Base-by-base conservation (phyloP, 306 rosid genomes). In the Cucurbita ficifolia region DNA sequence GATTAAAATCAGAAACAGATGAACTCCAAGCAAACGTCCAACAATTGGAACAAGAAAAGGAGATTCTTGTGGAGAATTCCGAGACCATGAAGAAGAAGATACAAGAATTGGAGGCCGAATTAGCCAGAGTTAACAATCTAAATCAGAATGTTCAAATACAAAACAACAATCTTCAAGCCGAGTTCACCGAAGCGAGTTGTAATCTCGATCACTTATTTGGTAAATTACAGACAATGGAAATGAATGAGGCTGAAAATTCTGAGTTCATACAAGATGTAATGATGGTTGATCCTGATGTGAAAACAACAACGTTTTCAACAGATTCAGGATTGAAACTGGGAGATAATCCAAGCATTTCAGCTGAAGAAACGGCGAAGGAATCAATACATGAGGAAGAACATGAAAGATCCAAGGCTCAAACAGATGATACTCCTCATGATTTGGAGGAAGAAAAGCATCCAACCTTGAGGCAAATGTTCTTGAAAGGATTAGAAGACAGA, bases 41-140 rank as follows among this genome's bases (percentile, higher is more conserved):
- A 52, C 81, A 78, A 56, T 82, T 91, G 82, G 96, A 91, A 85
- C 91, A 82, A 69, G 91, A 86, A 22, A 89, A 91, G 75, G 92
- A 84, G 78, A 77, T n/a, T 69, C 73, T 89, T 58, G 79, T 78
- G 60, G 83, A 86, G 62, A 81, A 79, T 79, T 86, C 96, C 22
- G 88, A 87, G 24, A 61, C 18, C 9, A 68, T 76, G 84, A 80
- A 72, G 39, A 81, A 61, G 75, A 84, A 72, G 86, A 71, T 95
- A 50, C 75, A 77, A 62, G 90, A 89, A 45, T 79, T 89, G 87
- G 96, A 88, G 76, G 91, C 84, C 42, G 95, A 91, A 55, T 46
- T 95, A 76, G 39, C 53, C 57, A 79, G 78, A 75, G 80, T 89
- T 0, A 82, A 83, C 59, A 61, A 42, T 70, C 81, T 91, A 5